phyloP scores from a whole-genome alignment of 495 filamentous ascomycete species.

The Lepraria neglecta region DNA sequence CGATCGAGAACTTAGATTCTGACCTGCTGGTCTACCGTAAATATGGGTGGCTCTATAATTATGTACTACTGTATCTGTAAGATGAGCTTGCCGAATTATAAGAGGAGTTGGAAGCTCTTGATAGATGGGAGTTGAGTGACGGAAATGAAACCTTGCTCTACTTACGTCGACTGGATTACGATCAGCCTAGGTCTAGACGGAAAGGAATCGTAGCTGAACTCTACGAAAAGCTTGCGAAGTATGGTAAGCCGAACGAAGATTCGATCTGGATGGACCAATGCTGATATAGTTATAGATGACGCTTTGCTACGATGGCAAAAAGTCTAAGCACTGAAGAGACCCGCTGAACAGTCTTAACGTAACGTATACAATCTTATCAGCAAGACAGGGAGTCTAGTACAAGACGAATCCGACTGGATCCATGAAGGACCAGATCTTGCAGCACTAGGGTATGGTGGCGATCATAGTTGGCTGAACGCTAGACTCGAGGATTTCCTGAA shows the following conservation, averaged over 20 bases:
- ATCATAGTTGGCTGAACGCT: slow-evolving; percentile 12
- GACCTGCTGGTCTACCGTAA: slow-evolving; percentile 33
- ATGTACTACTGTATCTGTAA: slow-evolving; percentile 35
- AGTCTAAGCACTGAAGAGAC: slow-evolving; percentile 16
- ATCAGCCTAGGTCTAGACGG: slow-evolving; percentile 24
- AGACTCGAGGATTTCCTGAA: slow-evolving; percentile 2
- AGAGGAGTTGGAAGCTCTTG: neutral
- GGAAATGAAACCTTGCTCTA: neutral
- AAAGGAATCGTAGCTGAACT: slow-evolving; percentile 53
- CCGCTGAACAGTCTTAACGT: neutral
- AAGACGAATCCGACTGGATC: slow-evolving; percentile 4
- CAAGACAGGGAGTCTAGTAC: neutral
- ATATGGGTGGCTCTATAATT: slow-evolving; percentile 33
- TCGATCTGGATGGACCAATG: neutral
- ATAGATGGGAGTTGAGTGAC: neutral
- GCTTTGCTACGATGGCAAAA: slow-evolving; percentile 3
- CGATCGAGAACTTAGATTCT: slow-evolving; percentile 27
- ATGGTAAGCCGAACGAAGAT: slow-evolving; percentile 45
- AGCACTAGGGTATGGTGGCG: slow-evolving; percentile 4
- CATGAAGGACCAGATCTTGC: slow-evolving; percentile 7
- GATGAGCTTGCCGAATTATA: slow-evolving; percentile 15
- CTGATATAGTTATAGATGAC: slow-evolving; percentile 15
- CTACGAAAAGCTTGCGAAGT: slow-evolving; percentile 56
- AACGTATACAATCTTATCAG: slow-evolving; percentile 2
- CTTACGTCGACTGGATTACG: neutral